Base-by-base conservation (phyloP, 2,329 filamentous ascomycete species). In the Neofusicoccum sp. region DNA sequence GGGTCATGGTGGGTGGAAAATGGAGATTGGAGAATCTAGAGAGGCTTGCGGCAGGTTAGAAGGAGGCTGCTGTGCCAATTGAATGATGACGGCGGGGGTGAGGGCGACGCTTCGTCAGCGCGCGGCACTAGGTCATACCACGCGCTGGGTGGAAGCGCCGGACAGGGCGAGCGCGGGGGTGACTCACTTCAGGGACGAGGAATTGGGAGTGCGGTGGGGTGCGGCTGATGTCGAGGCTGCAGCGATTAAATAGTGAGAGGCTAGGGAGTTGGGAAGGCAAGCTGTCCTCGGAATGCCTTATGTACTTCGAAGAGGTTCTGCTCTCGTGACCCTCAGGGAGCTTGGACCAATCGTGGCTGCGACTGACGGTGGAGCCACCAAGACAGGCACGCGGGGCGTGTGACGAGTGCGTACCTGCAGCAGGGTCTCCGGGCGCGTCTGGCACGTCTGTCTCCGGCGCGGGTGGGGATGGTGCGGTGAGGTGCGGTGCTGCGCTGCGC, bases 1-100 rank as follows among this genome's bases (percentile, higher is more conserved):
- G 94, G 83, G 95, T 97, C 94, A 99, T 93, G 37, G 12, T 61
- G 59, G 39, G n/a, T 52, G 54, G 33, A 14, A 11, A n/a, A 29
- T 52, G 54, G 33, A 14, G 14, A n/a, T n/a, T 52, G 47, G 16
- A 97, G 70, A 63, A 61, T 28, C 43, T 45, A 29, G 56, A 41
- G 41, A 43, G 12, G 29, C 28, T 29, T 50, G 36, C 39, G 28
- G 36, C 22, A 14, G 36, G 29, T 56, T 39, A 56, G 50, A 62
- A 34, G 16, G 4, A 50, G 7, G 6, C 64, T 73, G 33, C 70
- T 68, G 45, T 64, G 37, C n/a, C 36, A 56, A 52, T 34, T 28
- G 39, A 11, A 34, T 14, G 49, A 58, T 63, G 61, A 62, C 56
- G 50, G 56, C 14, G 28, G 58, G 28, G 43, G 56, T 9, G 56